Evolutionary conservation across 2,329 filamentous ascomycete species (phyloP), one percentile per base, ranked within the genome.

Genomic region (Paraphoma sp.): DNA sequence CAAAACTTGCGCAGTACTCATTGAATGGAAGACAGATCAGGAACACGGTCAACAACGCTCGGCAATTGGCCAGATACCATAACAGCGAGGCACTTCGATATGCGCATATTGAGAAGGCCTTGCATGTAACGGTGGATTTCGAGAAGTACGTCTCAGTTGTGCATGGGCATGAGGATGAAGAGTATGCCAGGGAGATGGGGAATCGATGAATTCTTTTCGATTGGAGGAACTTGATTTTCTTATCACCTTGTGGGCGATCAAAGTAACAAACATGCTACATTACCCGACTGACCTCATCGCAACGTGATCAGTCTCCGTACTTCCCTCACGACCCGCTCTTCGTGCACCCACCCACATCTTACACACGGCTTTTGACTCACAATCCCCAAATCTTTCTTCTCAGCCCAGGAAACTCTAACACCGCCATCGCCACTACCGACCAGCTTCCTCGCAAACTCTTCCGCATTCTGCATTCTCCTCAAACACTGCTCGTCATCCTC

Each of bases 11-110:
- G 1, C 30, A 63, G 28, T 52, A 73, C 49, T 53, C 67, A 17
- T 58, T 79, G 56, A 79, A 79, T 52, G 77, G 76, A 1, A 60
- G 76, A 3, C 73, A 79, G 62, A 79, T 79, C 61, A 76, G 78
- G 63, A 79, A 79, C 51, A 57, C 68, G 17, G 60, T 79, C n/a
- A 78, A 76, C 61, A 78, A 72, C 11, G 76, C 75, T 12, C 68
- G 76, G 55, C 54, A 68, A 42, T 43, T 66, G 30, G 63, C 66
- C 2, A 9, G 45, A 14, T 58, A 46, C 29, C 18, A 48, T 41
- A 16, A 41, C 6, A 16, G 16, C 28, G n/a, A 48, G 16, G 14
- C 33, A 5, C 31, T 48, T 31, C 31, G n/a, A 30, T 48, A 48
- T 16, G 8, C 6, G 23, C 46, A 48, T 10, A 48, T 48, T 6